Conservation (phyloP, 768 basidiomycete species). For the Mycena polygramma region DNA sequence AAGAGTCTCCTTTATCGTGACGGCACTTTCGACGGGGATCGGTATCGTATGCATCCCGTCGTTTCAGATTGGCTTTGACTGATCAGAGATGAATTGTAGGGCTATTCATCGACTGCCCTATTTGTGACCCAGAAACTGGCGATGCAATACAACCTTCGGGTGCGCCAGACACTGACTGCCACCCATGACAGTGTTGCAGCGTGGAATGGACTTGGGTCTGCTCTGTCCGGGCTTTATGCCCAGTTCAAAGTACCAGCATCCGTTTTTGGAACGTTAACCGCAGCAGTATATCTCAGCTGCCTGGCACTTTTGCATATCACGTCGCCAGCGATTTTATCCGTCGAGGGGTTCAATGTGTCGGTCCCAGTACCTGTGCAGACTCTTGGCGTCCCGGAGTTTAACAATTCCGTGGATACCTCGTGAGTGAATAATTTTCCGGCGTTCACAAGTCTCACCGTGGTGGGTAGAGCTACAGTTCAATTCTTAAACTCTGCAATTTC, state of each 20-base stretch:
- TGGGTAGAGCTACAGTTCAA: no score
- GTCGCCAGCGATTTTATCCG: neutral
- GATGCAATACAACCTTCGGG: neutral
- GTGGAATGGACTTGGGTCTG: neutral
- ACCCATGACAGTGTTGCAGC: neutral
- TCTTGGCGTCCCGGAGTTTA: neutral
- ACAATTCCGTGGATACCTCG: neutral
- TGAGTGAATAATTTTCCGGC: no score
- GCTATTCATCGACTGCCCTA: constrained; percentile 1
- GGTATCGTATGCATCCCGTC: neutral
- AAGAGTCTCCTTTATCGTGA: neutral
- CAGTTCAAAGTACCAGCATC: neutral
- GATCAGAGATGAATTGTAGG: neutral
- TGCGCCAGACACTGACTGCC: neutral
- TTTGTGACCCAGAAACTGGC: neutral
- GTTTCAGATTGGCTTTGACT: neutral
- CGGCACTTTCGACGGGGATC: neutral
- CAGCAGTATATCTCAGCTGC: neutral
- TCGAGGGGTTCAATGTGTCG: neutral
- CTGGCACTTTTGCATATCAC: neutral
- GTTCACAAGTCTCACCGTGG: no score
- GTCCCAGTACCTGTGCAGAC: neutral
- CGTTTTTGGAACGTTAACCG: neutral
- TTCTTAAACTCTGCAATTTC: no score
- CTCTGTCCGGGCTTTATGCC: neutral